Evolutionary conservation across 176 grass and related monocot genomes (phyloP).

Genomic region (Elaeis guineensis): DNA sequence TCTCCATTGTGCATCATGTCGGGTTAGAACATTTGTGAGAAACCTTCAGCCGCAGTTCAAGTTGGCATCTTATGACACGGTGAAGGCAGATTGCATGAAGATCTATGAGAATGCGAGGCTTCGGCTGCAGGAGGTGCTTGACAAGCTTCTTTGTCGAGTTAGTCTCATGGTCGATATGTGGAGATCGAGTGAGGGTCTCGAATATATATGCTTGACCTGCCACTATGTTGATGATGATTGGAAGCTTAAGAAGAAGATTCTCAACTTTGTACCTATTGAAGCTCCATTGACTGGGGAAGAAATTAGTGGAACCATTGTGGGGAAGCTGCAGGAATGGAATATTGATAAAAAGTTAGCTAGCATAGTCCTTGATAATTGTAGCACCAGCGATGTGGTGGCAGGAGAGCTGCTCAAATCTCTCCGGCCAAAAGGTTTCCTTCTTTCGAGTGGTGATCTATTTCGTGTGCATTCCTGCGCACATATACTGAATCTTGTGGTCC

Average conservation of each 20-base stretch:
- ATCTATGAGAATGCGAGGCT: slow-evolving; percentile 65
- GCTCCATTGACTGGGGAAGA: slow-evolving; percentile 35
- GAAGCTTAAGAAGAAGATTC: slow-evolving; percentile 88
- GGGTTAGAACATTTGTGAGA: slow-evolving; percentile 75
- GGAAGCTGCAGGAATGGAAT: slow-evolving; percentile 70
- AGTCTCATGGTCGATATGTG: slow-evolving; percentile 89
- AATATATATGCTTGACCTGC: slow-evolving; percentile 83
- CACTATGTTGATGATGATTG: slow-evolving; percentile 92
- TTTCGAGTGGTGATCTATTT: slow-evolving; percentile 67
- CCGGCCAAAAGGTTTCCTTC: slow-evolving; percentile 47
- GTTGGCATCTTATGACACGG: slow-evolving; percentile 62
- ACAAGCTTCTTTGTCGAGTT: slow-evolving; percentile 49
- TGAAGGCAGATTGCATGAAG: slow-evolving; percentile 87
- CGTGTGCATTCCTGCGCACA: slow-evolving; percentile 60
- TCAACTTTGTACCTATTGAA: slow-evolving; percentile 74
- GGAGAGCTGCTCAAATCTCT: slow-evolving; percentile 59
- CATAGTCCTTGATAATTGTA: slow-evolving; percentile 81
- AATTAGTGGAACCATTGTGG: slow-evolving; percentile 51
- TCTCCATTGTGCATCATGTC: slow-evolving; percentile 78
- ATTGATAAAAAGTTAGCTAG: slow-evolving; percentile 59
- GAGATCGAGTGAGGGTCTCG: slow-evolving; percentile 54
- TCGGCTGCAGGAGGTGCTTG: slow-evolving; percentile 57
- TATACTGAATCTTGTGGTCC: slow-evolving; percentile 70
- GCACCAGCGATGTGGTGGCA: slow-evolving; percentile 40
- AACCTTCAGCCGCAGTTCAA: slow-evolving; percentile 93